Conservation (phyloP, 257 asterid genomes). For the Gynochthodes officinalis region DNA sequence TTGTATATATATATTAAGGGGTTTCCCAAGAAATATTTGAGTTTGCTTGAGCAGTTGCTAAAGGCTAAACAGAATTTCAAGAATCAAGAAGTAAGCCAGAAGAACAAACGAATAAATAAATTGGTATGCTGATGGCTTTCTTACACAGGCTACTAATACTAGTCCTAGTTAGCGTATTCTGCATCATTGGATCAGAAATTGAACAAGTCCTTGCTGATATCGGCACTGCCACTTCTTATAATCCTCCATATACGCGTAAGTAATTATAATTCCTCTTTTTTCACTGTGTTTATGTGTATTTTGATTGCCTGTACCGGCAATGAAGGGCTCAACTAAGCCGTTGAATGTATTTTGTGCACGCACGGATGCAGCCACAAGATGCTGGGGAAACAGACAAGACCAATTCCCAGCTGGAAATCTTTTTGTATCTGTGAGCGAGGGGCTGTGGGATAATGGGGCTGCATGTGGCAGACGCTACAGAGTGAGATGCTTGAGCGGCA, state of each 20-base stretch:
- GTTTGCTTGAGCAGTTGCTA: too few relatives aligned
- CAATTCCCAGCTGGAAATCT: conserved; percentile 34
- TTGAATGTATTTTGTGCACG: background rate
- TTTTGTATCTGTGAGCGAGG: conserved; percentile 42
- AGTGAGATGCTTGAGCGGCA: conserved; percentile 43
- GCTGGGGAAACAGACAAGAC: conserved; percentile 29
- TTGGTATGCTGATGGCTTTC: conserved; percentile 16
- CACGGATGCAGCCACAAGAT: conserved; percentile 26
- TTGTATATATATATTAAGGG: background rate
- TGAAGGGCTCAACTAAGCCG: too few relatives aligned
- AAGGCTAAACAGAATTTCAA: too few relatives aligned
- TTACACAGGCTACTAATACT: background rate
- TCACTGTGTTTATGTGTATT: too few relatives aligned
- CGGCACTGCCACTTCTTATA: conserved; percentile 32
- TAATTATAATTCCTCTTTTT: background rate
- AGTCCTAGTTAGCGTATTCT: conserved; percentile 4
- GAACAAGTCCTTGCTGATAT: conserved; percentile 22
- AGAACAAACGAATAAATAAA: background rate
- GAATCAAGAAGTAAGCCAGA: background rate
- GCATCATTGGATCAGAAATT: background rate
- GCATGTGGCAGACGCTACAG: conserved; percentile 51
- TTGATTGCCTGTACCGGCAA: too few relatives aligned
- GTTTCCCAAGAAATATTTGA: too few relatives aligned
- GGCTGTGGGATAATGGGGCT: conserved; percentile 56
- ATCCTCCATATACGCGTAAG: conserved; percentile 32